Evolutionary conservation across 1,139 yeast species (phyloP).

Genomic region (Arxiozyma telluris): DNA sequence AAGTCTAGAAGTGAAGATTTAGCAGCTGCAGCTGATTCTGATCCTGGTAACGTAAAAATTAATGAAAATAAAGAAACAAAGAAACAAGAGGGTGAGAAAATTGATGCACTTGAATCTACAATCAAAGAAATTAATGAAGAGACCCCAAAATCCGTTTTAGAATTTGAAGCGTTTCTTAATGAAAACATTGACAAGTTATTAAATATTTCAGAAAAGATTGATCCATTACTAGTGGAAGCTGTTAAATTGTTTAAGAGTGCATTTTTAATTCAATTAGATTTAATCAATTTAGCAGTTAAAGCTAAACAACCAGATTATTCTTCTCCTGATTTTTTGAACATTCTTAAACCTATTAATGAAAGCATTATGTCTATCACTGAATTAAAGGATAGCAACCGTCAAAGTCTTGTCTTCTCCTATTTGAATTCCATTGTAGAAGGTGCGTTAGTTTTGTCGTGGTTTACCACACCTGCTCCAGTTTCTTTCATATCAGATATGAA

Average conservation of each 20-base stretch:
- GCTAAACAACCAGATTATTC: slow-evolving; percentile 57
- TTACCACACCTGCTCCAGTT: slow-evolving; percentile 58
- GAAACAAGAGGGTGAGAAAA: slow-evolving; percentile 10
- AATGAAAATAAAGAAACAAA: background rate
- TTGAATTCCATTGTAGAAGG: slow-evolving; percentile 84
- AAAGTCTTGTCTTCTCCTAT: slow-evolving; percentile 56
- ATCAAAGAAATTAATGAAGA: slow-evolving; percentile 26
- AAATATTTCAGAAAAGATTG: slow-evolving; percentile 48
- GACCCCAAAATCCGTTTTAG: slow-evolving; percentile 38
- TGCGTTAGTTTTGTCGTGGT: slow-evolving; percentile 86
- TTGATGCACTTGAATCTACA: slow-evolving; percentile 22
- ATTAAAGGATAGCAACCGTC: slow-evolving; percentile 67
- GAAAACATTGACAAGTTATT: slow-evolving; percentile 53
- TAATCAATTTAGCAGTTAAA: slow-evolving; percentile 51
- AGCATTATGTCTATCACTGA: slow-evolving; percentile 49
- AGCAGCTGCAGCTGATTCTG: slow-evolving; percentile 12
- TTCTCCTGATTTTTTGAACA: slow-evolving; percentile 46
- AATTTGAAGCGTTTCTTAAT: slow-evolving; percentile 48
- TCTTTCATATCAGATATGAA: slow-evolving; percentile 72
- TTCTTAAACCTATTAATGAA: slow-evolving; percentile 62
- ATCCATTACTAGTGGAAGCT: slow-evolving; percentile 53
- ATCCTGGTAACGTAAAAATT: too few species aligned
- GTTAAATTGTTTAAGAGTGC: slow-evolving; percentile 51
- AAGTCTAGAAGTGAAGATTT: slow-evolving; percentile 6
- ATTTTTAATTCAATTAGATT: slow-evolving; percentile 46